A percentile compares a stretch with the other conserved stretches of the same genome.
Evolutionary conservation across 2,329 filamentous ascomycete species (phyloP).

Genomic region (Metarhizium guizhouense): DNA sequence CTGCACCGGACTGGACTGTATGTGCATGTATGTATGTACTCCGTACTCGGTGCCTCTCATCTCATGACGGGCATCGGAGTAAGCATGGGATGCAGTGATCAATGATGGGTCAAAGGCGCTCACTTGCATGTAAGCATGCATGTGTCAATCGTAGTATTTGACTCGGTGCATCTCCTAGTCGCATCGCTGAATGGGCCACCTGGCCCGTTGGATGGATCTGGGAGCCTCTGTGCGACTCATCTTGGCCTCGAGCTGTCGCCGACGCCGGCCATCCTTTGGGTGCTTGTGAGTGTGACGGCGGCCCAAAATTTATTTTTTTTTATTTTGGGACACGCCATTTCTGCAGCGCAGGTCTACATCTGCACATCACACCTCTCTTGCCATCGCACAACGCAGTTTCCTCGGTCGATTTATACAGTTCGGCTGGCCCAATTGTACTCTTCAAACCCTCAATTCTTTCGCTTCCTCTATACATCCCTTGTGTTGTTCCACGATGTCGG

Average conservation of each 20-base stretch:
- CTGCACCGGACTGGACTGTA: too few species aligned
- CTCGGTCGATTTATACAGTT: slow-evolving; percentile 4
- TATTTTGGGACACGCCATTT: not conserved
- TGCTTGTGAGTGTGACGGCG: not conserved
- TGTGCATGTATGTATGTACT: too few species aligned
- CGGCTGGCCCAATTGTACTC: not conserved
- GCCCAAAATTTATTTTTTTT: not conserved
- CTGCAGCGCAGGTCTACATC: not conserved
- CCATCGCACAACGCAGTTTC: slow-evolving; percentile 9
- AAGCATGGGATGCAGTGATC: too few species aligned
- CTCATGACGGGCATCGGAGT: too few species aligned
- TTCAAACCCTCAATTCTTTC: not conserved
- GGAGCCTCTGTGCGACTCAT: not conserved
- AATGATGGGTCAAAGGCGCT: too few species aligned
- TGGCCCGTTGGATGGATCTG: too few species aligned
- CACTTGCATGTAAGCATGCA: too few species aligned
- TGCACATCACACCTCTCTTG: slow-evolving; percentile 1
- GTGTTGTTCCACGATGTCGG: slow-evolving; percentile 6
- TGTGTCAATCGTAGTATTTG: too few species aligned
- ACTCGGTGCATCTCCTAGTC: too few species aligned
- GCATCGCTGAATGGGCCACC: too few species aligned
- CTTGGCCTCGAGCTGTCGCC: not conserved
- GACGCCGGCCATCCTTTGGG: not conserved
- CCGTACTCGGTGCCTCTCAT: too few species aligned
- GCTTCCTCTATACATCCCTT: not conserved